Conservation (phyloP, 352 stramenopile species). For the Pythium coloratum region DNA sequence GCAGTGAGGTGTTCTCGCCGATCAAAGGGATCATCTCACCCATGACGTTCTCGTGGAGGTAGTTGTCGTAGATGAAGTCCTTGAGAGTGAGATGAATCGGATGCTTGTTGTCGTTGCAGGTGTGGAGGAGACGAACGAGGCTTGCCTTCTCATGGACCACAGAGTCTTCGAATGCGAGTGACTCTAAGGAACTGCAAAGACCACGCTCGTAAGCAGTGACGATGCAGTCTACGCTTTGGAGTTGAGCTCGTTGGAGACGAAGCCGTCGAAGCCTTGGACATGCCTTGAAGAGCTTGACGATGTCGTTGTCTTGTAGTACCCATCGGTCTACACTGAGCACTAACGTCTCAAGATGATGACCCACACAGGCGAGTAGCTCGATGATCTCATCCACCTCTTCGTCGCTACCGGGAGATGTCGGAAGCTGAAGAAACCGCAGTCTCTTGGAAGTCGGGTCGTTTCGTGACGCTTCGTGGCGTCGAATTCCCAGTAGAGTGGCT, state of each 20-base stretch:
- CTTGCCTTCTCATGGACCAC: slow-evolving; percentile 15
- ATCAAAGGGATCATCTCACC: slow-evolving; percentile 19
- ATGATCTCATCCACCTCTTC: slow-evolving; percentile 14
- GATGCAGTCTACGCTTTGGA: slow-evolving; percentile 9
- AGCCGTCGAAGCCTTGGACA: slow-evolving; percentile 13
- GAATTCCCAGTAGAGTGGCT: not conserved
- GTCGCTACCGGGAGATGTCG: slow-evolving; percentile 12
- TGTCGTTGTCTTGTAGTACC: slow-evolving; percentile 14
- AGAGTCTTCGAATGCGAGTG: slow-evolving; percentile 19
- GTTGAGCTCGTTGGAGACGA: slow-evolving; percentile 20
- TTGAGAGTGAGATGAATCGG: slow-evolving; percentile 10
- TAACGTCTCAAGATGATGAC: not conserved
- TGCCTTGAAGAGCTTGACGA: slow-evolving; percentile 1
- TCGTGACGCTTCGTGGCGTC: not conserved
- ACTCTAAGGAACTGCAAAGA: slow-evolving; percentile 8
- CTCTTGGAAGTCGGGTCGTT: not conserved
- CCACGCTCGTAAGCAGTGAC: slow-evolving; percentile 3
- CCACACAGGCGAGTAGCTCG: slow-evolving; percentile 9
- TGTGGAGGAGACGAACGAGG: slow-evolving; percentile 4
- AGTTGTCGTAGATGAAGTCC: slow-evolving; percentile 27
- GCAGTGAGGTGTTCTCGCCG: slow-evolving; percentile 19
- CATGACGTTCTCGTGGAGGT: slow-evolving; percentile 21
- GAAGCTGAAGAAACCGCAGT: slow-evolving; percentile 18
- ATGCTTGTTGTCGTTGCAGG: slow-evolving; percentile 7
- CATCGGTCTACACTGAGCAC: slow-evolving; percentile 11